Conservation (phyloP, 768 basidiomycete genomes). For the Mycena polygramma region DNA sequence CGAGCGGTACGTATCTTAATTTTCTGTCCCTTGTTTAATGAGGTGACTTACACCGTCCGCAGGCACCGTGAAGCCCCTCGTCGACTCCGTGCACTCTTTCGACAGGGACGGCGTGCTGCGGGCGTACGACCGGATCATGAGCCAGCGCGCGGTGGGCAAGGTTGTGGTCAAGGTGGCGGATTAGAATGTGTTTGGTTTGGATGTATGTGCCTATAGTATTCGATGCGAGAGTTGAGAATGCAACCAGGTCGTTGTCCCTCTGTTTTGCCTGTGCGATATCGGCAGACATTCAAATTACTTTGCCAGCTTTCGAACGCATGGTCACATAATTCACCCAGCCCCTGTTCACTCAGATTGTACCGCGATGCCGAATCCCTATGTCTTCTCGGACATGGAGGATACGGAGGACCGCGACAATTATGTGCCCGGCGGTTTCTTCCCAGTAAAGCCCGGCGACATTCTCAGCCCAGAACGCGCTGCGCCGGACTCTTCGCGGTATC, state of each 20-base stretch:
- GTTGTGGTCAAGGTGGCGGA: conserved; percentile 67
- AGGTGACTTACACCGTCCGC: not conserved
- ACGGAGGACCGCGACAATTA: not conserved
- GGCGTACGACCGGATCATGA: conserved; percentile 74
- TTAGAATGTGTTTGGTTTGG: not conserved
- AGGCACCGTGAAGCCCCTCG: conserved; percentile 65
- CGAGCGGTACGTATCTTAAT: conserved; percentile 51
- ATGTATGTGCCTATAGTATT: too few relatives aligned
- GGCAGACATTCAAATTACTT: too few relatives aligned
- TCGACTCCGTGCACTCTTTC: conserved; percentile 73
- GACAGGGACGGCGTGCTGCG: conserved; percentile 59
- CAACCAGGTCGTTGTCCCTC: too few relatives aligned
- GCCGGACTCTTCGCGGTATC: too few relatives aligned
- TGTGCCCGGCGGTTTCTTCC: not conserved
- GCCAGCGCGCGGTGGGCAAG: conserved; percentile 73
- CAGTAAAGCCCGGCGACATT: not conserved
- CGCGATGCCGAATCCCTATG: too few relatives aligned
- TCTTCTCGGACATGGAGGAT: too few relatives aligned
- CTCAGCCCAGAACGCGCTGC: too few relatives aligned
- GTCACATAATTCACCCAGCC: too few relatives aligned
- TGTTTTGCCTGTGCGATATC: too few relatives aligned
- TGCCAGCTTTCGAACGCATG: too few relatives aligned
- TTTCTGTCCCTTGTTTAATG: not conserved
- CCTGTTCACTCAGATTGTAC: too few relatives aligned
- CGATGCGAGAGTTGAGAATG: too few relatives aligned